Base-by-base conservation (phyloP, 805 yeast species). In the Schizosaccharomyces japonicus region DNA sequence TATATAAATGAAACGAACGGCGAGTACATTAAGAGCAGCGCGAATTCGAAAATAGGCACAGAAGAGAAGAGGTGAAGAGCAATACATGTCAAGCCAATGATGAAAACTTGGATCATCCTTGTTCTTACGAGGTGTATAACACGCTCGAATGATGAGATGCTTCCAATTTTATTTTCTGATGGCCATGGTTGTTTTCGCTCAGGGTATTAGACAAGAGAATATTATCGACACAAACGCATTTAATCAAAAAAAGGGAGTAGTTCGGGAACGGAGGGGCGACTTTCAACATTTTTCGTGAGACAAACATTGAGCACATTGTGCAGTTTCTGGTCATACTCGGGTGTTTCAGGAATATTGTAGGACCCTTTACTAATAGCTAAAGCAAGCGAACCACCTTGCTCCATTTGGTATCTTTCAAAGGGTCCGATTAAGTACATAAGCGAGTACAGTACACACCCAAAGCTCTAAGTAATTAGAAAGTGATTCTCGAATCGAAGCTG, bases 371-470 rank as follows among this genome's bases (percentile, higher is more conserved):
- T 66, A 31, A 85, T 79, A 4, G 93, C 93, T 54, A 83, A 66
- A 47, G 69, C 74, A 53, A 84, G 66, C 53, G 78, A 80, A 4
- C 92, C 94, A 13, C 95, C 95, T 50, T 75, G 73, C 36, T 78
- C 76, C 6, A 29, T 30, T 29, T 27, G 21, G n/a, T 30, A 10
- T 27, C 19, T 42, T 29, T 42, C 46, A 59, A 85, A 85, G 1
- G 96, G 96, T 3, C 94, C 80, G 28, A 68, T 68, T 0, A 79
- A 78, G 62, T 80, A 85, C 60, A 87, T 67, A 53, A 81, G 62
- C 1, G 84, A 73, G 60, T 80, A 85, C 15, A 83, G 58, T 1
- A 83, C 66, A 57, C 95, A 83, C 0, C 96, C 96, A 27, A 85
- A 60, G 2, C 93, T 78, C 96, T 42, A 17, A 4, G 10, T 7